Percentiles rank a stretch among this genome's conserved stretches.
These are phyloP conservation scores for Mikania micrantha DNA, from an alignment of 129 eudicot genomes.

Conservation along the genomic window DNA sequence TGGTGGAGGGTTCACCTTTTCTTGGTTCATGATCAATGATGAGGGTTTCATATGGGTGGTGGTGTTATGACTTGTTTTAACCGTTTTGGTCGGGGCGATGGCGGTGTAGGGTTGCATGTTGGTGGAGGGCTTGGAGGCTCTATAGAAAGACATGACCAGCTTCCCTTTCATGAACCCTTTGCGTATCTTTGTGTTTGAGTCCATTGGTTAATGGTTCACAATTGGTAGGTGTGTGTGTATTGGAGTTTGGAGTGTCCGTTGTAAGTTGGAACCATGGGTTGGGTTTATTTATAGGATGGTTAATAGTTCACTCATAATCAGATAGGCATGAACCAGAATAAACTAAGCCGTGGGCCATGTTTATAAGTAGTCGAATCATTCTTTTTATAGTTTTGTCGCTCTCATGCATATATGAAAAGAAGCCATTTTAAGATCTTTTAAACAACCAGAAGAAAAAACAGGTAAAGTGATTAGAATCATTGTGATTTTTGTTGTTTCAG, in stretches of 20 bases:
- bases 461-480: constrained; percentile 1
- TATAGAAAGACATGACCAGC: constrained; percentile 35
- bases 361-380: constrained; percentile 23
- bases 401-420: constrained; percentile 16
- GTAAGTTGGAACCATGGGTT: constrained; percentile 13
- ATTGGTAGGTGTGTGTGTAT: background rate
- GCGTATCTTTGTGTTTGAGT: constrained; percentile 45
- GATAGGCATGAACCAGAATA: constrained; percentile 27
- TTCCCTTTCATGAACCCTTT: constrained; percentile 55
- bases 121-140: constrained; percentile 36
- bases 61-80: constrained; percentile 7
- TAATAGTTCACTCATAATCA: constrained; percentile 8
- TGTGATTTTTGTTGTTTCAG: background rate
- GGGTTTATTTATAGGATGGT: constrained; percentile 19
- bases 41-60: constrained; percentile 10
- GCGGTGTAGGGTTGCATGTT: constrained; percentile 20
- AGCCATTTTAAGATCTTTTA: constrained; percentile 11
- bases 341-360: constrained; percentile 15
- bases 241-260: background rate
- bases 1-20: constrained; percentile 38
- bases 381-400: constrained; percentile 27
- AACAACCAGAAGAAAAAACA: background rate
- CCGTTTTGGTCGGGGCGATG: constrained; percentile 22
- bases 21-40: constrained; percentile 50
- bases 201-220: constrained; percentile 25